Base-by-base conservation (phyloP, 257 asterid genomes). In the Cynanchum wilfordii region DNA sequence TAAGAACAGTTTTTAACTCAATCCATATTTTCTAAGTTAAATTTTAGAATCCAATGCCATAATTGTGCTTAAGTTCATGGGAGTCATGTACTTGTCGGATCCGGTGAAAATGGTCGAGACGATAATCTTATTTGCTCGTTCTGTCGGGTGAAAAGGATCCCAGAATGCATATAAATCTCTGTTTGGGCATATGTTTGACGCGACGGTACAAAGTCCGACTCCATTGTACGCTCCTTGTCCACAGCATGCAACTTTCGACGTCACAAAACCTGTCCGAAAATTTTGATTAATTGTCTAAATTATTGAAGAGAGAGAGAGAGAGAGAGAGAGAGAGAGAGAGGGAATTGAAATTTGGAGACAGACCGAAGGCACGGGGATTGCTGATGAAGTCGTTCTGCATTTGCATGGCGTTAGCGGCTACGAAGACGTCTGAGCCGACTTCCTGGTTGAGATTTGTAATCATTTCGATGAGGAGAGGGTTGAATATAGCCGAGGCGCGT, bases 361-460 rank as follows among this genome's bases (percentile, higher is more conserved):
- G 10, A 86, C 98, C 99, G 47, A 76, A 95, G 55, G 77, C 87
- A 75, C 77, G 85, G 30, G 99, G 98, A 6, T 85, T 83, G 80
- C 16, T 55, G 80, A 95, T 76, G 90, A 95, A 95, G 74, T 87
- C 79, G 36, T 79, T 79, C 75, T 95, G 96, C 50, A 84, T 70
- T 33, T 71, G 79, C 62, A 78, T 81, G 0, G 98, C 86, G 52
- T 95, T 91, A 33, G 84, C 95, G 1, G 96, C 90, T n/a, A 90
- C 75, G 47, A 91, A 95, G 30, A 87, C 85, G 44, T 86, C 79
- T 24, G 73, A 59, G 0, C 92, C 92, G 0, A 91, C 6, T 17
- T 88, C 81, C 0, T 83, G 71, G 50, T 95, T 91, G 79, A 95
- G 85, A 6, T 75, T 36, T 7, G 24, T 74, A 17, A 86, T 69